Conservation (phyloP, 108 stramenopile genomes). For the Cyclotella kingstonii region DNA sequence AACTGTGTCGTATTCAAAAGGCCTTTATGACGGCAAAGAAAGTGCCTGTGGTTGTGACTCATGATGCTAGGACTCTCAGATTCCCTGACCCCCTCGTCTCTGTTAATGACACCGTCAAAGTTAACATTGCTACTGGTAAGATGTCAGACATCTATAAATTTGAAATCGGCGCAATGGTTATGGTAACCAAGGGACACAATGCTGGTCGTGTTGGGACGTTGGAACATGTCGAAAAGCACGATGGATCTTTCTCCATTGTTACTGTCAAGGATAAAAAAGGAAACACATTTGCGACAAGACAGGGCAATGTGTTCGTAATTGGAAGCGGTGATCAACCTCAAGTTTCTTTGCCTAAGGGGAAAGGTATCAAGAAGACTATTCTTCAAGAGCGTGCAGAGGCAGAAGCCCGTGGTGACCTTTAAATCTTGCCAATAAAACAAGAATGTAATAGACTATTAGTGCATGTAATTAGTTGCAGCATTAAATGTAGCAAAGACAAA, state of each 20-base stretch:
- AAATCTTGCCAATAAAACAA: not conserved
- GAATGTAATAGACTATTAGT: not conserved
- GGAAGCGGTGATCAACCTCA: constrained; percentile 85
- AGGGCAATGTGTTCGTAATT: constrained; percentile 94
- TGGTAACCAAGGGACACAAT: constrained; percentile 97
- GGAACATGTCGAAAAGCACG: constrained; percentile 96
- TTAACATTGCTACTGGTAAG: constrained; percentile 95
- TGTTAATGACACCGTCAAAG: constrained; percentile 98
- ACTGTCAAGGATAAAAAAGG: constrained; percentile 97
- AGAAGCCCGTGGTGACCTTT: constrained; percentile 77
- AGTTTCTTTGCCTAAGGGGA: constrained; percentile 98
- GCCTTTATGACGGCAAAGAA: constrained; percentile 86
- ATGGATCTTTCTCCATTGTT: constrained; percentile 97
- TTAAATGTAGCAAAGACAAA: constrained; percentile 1
- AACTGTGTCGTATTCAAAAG: constrained; percentile 99
- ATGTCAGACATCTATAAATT: constrained; percentile 93
- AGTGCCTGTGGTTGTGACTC: constrained; percentile 97
- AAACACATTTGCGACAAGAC: constrained; percentile 95
- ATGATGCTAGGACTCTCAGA: constrained; percentile 99
- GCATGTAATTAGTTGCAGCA: not conserved
- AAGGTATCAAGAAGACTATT: constrained; percentile 99
- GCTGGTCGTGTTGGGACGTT: constrained; percentile 96
- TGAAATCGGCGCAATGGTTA: constrained; percentile 95
- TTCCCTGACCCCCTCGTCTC: constrained; percentile 98
- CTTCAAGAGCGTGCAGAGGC: constrained; percentile 93